phyloP scores from a whole-genome alignment of 176 grass and related monocot species.

The Ananas comosus region DNA sequence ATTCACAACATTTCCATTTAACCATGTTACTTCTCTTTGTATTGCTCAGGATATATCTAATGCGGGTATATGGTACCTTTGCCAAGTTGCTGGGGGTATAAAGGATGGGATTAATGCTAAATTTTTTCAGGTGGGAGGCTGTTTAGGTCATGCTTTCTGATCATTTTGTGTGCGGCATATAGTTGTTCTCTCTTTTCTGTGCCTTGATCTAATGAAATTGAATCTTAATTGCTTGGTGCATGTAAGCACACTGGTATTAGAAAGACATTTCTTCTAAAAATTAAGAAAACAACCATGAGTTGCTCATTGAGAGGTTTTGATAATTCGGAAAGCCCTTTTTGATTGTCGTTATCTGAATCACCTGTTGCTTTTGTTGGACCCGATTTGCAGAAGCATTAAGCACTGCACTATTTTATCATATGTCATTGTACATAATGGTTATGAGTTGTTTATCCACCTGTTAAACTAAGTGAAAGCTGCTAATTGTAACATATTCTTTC shows the following conservation, averaged over 20 bases:
- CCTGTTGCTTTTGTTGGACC: background rate
- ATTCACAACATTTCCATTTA: conserved; percentile 11
- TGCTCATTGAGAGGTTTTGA: background rate
- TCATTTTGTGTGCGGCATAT: background rate
- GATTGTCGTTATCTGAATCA: no score
- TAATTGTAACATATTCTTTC: background rate
- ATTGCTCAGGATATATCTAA: conserved; percentile 64
- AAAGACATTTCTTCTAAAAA: background rate
- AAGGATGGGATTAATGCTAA: conserved; percentile 77
- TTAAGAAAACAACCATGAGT: background rate
- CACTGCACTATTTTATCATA: background rate
- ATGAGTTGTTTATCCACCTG: background rate
- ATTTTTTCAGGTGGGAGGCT: conserved; percentile 52
- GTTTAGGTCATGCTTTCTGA: background rate
- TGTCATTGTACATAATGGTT: background rate
- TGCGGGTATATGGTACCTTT: conserved; percentile 87
- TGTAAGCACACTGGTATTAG: background rate
- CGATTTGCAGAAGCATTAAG: background rate
- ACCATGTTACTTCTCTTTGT: conserved; percentile 11
- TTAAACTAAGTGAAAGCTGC: background rate
- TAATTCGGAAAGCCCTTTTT: no score
- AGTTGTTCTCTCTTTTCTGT: background rate
- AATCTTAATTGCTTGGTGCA: background rate
- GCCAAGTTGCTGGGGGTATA: conserved; percentile 78
- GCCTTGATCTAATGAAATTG: background rate